These are phyloP conservation scores for Coemansia aciculifera DNA, from an alignment of 192 early-diverging fungal genomes.

Conservation along the genomic window DNA sequence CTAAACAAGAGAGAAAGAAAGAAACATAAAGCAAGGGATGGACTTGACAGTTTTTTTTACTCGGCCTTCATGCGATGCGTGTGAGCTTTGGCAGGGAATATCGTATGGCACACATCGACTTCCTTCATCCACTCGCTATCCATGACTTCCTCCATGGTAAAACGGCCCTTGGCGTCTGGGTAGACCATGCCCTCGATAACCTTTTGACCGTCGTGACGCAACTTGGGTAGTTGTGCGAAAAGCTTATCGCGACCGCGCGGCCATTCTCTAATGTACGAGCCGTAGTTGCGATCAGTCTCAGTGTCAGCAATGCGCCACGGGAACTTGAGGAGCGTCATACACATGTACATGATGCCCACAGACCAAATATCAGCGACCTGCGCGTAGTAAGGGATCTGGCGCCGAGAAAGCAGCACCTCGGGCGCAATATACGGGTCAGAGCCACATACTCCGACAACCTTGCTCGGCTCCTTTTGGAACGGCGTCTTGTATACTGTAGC, in stretches of 20 bases:
- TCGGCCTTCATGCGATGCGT: slow-evolving; percentile 41
- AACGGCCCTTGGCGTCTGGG: slow-evolving; percentile 58
- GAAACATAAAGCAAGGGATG: not conserved
- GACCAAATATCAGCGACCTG: slow-evolving; percentile 88
- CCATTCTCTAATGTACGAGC: slow-evolving; percentile 59
- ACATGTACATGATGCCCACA: slow-evolving; percentile 83
- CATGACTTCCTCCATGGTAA: slow-evolving; percentile 67
- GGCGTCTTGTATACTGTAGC: slow-evolving; percentile 84
- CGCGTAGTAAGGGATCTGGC: slow-evolving; percentile 70
- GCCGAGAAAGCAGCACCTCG: slow-evolving; percentile 67
- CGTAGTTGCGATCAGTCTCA: slow-evolving; percentile 58
- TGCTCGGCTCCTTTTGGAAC: slow-evolving; percentile 65
- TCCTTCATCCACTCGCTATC: slow-evolving; percentile 74
- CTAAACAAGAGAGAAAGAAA: not conserved
- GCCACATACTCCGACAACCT: slow-evolving; percentile 77
- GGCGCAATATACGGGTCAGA: slow-evolving; percentile 97
- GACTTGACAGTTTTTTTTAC: not conserved
- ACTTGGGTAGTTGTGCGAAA: slow-evolving; percentile 60
- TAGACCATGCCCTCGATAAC: slow-evolving; percentile 68
- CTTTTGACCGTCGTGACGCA: slow-evolving; percentile 57
- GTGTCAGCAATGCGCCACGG: slow-evolving; percentile 64
- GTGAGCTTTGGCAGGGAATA: slow-evolving; percentile 27
- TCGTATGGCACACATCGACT: slow-evolving; percentile 58
- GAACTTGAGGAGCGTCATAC: slow-evolving; percentile 69
- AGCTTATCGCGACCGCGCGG: slow-evolving; percentile 55